Conservation (phyloP, 768 basidiomycete species). For the Chalciporus pseudorubinellus region DNA sequence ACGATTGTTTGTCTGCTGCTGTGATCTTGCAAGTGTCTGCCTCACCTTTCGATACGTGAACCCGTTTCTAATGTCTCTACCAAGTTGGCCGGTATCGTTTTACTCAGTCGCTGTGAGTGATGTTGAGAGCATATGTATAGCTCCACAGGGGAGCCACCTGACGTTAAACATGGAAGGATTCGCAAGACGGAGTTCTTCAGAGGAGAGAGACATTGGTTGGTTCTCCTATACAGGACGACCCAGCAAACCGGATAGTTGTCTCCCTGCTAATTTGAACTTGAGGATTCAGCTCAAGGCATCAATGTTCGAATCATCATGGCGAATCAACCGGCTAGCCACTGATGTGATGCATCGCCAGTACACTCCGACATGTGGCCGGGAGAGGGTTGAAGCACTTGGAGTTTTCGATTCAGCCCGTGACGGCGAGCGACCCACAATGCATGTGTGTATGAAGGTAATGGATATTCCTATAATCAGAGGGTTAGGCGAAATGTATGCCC, state of each 20-base stretch:
- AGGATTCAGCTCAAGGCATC: too few relatives aligned
- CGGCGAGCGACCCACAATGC: not conserved
- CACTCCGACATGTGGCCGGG: too few relatives aligned
- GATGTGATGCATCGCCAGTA: too few relatives aligned
- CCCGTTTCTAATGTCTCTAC: not conserved
- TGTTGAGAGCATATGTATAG: not conserved
- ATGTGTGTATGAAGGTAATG: too few relatives aligned
- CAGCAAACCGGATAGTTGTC: too few relatives aligned
- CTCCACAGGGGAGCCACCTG: not conserved
- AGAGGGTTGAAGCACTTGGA: too few relatives aligned
- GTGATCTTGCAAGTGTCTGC: not conserved
- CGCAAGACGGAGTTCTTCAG: not conserved
- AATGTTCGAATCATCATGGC: too few relatives aligned
- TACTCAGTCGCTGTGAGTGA: not conserved
- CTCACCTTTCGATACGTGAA: not conserved
- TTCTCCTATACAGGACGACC: too few relatives aligned
- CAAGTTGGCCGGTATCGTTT: not conserved
- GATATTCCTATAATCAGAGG: not conserved
- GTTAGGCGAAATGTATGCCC: conserved; percentile 68
- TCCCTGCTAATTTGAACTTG: too few relatives aligned
- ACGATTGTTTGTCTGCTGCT: not conserved
- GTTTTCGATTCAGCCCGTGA: not conserved
- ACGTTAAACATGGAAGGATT: not conserved
- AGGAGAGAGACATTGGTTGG: not conserved
- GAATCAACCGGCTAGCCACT: too few relatives aligned